Evolutionary conservation across 2,329 filamentous ascomycete genomes (phyloP), one percentile per base, ranked within the genome.

Genomic region (Aspergillus aculeatinus): DNA sequence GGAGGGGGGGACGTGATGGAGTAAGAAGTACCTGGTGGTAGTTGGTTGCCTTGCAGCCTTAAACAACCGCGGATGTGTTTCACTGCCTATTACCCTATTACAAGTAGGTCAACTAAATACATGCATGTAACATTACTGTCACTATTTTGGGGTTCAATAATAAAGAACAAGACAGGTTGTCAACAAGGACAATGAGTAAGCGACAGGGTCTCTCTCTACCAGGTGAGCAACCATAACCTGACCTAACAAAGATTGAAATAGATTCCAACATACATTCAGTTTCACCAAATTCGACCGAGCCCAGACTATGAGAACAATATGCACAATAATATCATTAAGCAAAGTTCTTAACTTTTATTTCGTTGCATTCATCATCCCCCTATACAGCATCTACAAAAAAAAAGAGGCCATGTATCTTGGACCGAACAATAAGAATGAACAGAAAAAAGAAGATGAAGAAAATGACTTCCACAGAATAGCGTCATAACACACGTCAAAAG

Each of bases 401-500:
- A 67, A 70, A 68, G 60, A 57, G 69, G 39, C 68, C 69, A 67
- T 65, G 60, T 59, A 57, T 48, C 33, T 48, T 56, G 59, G 56
- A 63, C 23, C 65, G 65, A 66, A 63, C 51, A 63, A 57, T 60
- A 59, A 62, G 60, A 64, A 67, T 65, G 67, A 68, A 60, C 39
- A 66, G 33, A 63, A 63, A 67, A 60, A 65, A 61, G 64, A 62
- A 60, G 62, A 67, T 47, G 48, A 55, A 61, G 57, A 63, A 69
- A 67, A 61, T 55, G 62, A 63, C 66, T 67, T 61, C 62, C 63
- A 66, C 63, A 67, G 63, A 64, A 68, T 67, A 70, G 72, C 69
- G 68, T 73, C 71, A 66, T 72, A 71, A 70, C 67, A 69, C 65
- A 67, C 68, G 67, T 69, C 68, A 67, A 65, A 44, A 67, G 65